phyloP scores from a whole-genome alignment of 257 asterid species.

The Hygrophila difformis region DNA sequence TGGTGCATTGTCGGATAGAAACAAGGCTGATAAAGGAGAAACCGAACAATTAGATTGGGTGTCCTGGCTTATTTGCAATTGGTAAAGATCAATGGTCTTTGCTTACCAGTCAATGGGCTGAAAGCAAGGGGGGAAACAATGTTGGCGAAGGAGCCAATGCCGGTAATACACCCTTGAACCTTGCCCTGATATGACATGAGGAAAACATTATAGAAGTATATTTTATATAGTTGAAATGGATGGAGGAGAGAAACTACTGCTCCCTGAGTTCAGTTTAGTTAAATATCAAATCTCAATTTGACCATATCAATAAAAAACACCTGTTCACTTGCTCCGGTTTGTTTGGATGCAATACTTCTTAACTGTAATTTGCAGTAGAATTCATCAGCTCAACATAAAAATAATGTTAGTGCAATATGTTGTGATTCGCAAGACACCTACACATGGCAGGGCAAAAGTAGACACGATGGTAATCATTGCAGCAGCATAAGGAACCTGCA shows the following conservation, averaged over 20 bases:
- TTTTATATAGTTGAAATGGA: too few relatives aligned
- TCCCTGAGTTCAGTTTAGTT: too few relatives aligned
- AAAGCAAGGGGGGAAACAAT: slow-evolving; percentile 73
- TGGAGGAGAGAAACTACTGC: too few relatives aligned
- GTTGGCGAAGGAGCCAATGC: slow-evolving; percentile 60
- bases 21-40: slow-evolving; percentile 36
- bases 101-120: slow-evolving; percentile 73
- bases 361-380: slow-evolving; percentile 32
- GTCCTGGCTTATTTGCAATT: neutral
- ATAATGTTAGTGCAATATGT: neutral
- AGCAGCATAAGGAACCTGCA: slow-evolving; percentile 83
- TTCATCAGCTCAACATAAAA: neutral
- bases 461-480: slow-evolving; percentile 46
- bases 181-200: slow-evolving; percentile 43
- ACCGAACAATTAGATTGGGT: neutral
- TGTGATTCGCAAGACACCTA: slow-evolving; percentile 22
- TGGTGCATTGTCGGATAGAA: slow-evolving; percentile 69
- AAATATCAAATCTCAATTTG: too few relatives aligned
- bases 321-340: slow-evolving; percentile 82
- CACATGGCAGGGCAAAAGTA: slow-evolving; percentile 72
- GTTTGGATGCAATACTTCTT: slow-evolving; percentile 85
- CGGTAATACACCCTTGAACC: slow-evolving; percentile 87
- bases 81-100: neutral
- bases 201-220: too few relatives aligned
- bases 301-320: slow-evolving; percentile 17